phyloP scores from a whole-genome alignment of 805 yeast genomes.

The Priceomyces melissophilus region DNA sequence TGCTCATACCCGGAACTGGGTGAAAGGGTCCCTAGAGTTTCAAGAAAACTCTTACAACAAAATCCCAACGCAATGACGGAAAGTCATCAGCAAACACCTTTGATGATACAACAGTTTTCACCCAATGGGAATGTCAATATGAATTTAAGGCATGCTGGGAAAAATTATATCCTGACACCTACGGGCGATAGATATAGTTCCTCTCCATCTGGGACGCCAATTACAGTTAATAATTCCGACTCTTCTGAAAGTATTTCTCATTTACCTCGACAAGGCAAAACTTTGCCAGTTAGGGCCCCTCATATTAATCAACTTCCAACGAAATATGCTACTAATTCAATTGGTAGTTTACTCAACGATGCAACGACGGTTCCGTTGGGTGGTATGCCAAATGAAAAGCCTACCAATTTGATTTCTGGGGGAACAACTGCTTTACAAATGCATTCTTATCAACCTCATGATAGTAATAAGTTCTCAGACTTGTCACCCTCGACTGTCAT shows the following conservation, averaged over 20 bases:
- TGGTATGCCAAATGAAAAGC: too few relatives aligned
- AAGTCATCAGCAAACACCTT: neutral
- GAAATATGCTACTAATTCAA: conserved; percentile 4
- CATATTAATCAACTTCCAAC: neutral
- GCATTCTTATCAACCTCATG: too few relatives aligned
- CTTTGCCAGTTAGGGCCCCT: neutral
- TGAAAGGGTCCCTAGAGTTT: conserved; percentile 23
- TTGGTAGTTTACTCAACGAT: conserved; percentile 4
- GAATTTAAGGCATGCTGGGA: neutral
- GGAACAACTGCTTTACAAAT: too few relatives aligned
- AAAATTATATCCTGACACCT: neutral
- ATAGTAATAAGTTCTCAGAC: too few relatives aligned
- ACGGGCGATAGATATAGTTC: neutral
- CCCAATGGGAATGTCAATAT: neutral
- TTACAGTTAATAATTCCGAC: neutral
- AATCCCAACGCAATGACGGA: neutral
- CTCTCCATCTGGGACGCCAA: neutral
- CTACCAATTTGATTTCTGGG: too few relatives aligned
- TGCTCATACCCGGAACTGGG: conserved; percentile 29
- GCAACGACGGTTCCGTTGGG: conserved; percentile 1
- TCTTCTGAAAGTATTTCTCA: neutral
- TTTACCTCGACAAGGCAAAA: neutral
- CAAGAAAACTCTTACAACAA: conserved; percentile 9
- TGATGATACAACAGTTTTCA: conserved; percentile 4
- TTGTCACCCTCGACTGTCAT: too few relatives aligned